A percentile compares a stretch with the other conserved stretches of the same genome.
These are phyloP conservation scores for Dryas integrifolia DNA, from an alignment of 331 rosid species.

Conservation along the genomic window DNA sequence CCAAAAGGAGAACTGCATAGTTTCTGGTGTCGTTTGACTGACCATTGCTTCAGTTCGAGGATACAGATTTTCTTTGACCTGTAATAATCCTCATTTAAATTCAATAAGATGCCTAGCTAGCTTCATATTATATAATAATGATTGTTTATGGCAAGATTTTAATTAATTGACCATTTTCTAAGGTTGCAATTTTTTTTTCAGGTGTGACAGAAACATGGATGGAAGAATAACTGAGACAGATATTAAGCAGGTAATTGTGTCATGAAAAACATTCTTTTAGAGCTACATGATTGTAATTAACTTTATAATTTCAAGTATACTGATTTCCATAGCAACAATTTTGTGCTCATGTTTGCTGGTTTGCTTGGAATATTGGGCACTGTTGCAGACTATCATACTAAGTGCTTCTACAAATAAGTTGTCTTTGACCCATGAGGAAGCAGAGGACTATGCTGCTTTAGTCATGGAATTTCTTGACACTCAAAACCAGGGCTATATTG, in stretches of 20 bases:
- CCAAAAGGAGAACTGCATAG: slow-evolving; percentile 52
- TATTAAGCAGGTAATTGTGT: slow-evolving; percentile 55
- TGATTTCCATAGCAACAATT: no score
- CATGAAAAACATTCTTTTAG: not conserved
- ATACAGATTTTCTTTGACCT: slow-evolving; percentile 68
- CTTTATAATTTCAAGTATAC: no score
- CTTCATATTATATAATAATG: not conserved
- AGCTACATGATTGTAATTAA: not conserved
- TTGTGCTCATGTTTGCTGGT: slow-evolving; percentile 18
- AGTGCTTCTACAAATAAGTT: slow-evolving; percentile 68
- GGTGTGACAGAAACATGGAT: slow-evolving; percentile 76
- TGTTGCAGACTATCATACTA: slow-evolving; percentile 53
- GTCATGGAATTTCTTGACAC: slow-evolving; percentile 66
- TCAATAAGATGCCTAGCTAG: not conserved
- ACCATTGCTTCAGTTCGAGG: slow-evolving; percentile 51
- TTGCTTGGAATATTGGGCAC: slow-evolving; percentile 11
- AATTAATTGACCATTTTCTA: not conserved
- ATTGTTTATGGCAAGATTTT: not conserved
- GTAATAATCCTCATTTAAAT: slow-evolving; percentile 38
- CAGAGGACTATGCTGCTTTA: slow-evolving; percentile 60
- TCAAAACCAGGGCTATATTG: slow-evolving; percentile 60
- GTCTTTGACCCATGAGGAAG: slow-evolving; percentile 69
- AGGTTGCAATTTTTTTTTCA: slow-evolving; percentile 23
- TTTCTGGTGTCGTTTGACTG: slow-evolving; percentile 58
- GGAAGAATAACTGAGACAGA: slow-evolving; percentile 63